Conservation (phyloP, 2,329 filamentous ascomycete species). For the Alternaria incomplexa region DNA sequence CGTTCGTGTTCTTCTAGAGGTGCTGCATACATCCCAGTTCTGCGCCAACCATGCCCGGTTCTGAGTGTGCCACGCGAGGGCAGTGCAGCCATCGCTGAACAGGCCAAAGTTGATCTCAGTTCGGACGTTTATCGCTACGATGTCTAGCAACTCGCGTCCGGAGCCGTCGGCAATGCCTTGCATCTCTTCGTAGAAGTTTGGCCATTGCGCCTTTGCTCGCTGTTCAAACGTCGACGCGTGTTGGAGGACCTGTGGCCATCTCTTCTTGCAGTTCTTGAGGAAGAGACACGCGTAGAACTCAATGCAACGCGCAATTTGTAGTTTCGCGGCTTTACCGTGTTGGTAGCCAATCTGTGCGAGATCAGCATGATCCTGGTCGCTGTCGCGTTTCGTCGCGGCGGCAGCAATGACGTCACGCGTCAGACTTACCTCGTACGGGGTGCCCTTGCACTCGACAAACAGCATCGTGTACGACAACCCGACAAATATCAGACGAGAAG, state of each 20-base stretch:
- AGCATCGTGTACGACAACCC: conserved; percentile 39
- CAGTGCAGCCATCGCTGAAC: conserved; percentile 65
- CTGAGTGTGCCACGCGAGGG: conserved; percentile 54
- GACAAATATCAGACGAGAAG: not conserved
- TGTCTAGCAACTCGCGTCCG: conserved; percentile 53
- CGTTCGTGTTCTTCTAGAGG: not conserved
- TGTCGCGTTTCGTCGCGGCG: not conserved
- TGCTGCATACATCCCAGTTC: conserved; percentile 61
- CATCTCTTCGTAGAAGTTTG: conserved; percentile 54
- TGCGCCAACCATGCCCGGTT: conserved; percentile 57
- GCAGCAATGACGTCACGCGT: conserved; percentile 22
- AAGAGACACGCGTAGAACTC: conserved; percentile 58
- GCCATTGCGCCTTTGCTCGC: conserved; percentile 52
- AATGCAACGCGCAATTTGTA: conserved; percentile 53
- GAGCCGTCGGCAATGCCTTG: conserved; percentile 62
- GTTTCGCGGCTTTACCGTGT: conserved; percentile 52
- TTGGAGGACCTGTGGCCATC: conserved; percentile 54
- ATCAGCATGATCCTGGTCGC: not conserved
- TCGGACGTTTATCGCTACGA: conserved; percentile 64
- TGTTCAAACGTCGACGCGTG: conserved; percentile 57
- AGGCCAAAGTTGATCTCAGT: conserved; percentile 65
- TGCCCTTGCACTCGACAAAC: conserved; percentile 50
- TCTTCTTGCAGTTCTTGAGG: conserved; percentile 53
- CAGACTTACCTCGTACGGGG: conserved; percentile 49
- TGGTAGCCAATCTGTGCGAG: conserved; percentile 54